phyloP scores from a whole-genome alignment of 257 asterid species.

The Gynochthodes officinalis region DNA sequence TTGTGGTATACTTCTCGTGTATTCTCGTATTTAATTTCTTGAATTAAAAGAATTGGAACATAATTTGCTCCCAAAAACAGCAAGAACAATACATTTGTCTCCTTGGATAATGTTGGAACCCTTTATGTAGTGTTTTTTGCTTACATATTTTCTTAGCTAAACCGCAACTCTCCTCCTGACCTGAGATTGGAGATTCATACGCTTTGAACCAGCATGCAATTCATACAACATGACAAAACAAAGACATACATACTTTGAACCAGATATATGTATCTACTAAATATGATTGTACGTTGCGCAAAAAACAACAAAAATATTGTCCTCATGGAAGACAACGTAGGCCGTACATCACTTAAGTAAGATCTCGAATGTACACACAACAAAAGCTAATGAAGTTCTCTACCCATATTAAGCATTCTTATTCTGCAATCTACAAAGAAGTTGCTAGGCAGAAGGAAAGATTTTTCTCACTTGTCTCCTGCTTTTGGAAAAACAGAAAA shows the following conservation, averaged over 20 bases:
- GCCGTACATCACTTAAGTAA: not conserved
- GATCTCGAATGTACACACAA: not conserved
- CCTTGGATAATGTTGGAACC: too few relatives aligned
- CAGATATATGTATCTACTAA: not conserved
- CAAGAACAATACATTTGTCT: too few relatives aligned
- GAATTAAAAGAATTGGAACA: too few relatives aligned
- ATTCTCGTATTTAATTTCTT: too few relatives aligned
- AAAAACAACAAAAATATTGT: too few relatives aligned
- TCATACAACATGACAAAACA: not conserved
- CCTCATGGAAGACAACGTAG: not conserved
- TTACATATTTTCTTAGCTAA: not conserved
- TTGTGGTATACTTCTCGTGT: not conserved
- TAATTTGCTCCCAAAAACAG: too few relatives aligned
- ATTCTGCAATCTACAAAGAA: not conserved
- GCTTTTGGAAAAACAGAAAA: not conserved
- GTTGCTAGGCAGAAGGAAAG: not conserved
- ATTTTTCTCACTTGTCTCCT: not conserved
- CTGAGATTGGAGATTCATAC: not conserved
- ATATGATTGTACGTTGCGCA: too few relatives aligned
- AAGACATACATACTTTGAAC: not conserved
- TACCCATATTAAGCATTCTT: not conserved
- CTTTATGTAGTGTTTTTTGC: not conserved
- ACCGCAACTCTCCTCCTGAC: not conserved
- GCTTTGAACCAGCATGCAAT: too few relatives aligned
- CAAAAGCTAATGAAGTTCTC: not conserved